Conservation (phyloP, 179 eudicot genomes). For the Spinacia oleracea region DNA sequence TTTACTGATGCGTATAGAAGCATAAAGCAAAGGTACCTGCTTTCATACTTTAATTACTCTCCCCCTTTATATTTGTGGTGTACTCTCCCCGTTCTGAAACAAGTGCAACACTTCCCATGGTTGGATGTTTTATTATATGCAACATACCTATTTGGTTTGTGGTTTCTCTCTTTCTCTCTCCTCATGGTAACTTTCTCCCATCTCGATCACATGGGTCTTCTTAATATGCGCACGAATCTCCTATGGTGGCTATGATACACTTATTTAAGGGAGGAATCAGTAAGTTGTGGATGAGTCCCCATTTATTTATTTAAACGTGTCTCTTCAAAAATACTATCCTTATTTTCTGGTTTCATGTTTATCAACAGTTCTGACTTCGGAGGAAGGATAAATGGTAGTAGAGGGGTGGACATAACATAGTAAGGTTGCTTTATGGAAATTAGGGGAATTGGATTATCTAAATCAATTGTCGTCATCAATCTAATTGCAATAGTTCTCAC, state of each 20-base stretch:
- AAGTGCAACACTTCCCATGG: no score
- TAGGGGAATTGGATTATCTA: background rate
- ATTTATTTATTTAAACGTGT: background rate
- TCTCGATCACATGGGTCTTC: no score
- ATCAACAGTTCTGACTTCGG: no score
- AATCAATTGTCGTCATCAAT: background rate
- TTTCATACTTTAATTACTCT: background rate
- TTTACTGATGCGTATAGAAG: conserved; percentile 89
- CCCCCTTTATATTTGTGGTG: background rate
- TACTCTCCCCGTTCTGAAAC: no score
- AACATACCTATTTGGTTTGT: no score
- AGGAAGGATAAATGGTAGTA: no score
- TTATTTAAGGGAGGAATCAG: background rate
- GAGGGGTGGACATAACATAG: no score
- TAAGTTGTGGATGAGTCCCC: background rate
- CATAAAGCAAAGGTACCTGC: conserved; percentile 83
- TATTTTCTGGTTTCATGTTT: background rate
- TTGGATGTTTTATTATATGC: no score
- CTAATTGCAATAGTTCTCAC: background rate
- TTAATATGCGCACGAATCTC: no score
- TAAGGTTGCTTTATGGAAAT: background rate
- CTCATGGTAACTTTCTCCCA: no score
- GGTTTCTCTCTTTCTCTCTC: no score
- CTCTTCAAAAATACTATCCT: background rate
- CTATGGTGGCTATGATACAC: no score